A percentile compares a stretch with the other conserved stretches of the same genome.
These are phyloP conservation scores for Cladosporium velox DNA, from an alignment of 2,329 filamentous ascomycete genomes.

Conservation along the genomic window DNA sequence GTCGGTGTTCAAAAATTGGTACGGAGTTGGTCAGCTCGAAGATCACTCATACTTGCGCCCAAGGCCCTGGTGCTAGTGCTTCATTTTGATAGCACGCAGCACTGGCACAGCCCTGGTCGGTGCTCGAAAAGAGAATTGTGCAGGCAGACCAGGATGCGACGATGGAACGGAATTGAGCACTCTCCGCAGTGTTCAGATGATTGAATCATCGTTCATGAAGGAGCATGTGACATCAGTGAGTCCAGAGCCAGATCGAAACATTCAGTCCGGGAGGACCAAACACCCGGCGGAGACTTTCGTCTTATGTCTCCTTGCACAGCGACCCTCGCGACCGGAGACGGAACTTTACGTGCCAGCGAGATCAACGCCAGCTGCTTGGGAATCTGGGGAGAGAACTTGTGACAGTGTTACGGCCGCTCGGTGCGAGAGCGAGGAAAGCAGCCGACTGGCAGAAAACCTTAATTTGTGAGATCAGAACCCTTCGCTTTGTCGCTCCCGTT, in stretches of 20 bases:
- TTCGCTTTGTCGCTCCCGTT: slow-evolving; percentile 9
- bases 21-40: slow-evolving; percentile 7
- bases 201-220: not conserved
- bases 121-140: not conserved
- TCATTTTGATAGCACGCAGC: not conserved
- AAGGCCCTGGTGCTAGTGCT: not conserved
- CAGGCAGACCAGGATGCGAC: not conserved
- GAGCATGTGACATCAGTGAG: not conserved
- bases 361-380: not conserved
- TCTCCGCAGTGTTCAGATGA: not conserved
- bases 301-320: slow-evolving; percentile 15
- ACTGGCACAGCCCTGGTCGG: not conserved
- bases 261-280: not conserved
- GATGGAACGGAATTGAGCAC: slow-evolving; percentile 1
- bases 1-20: not conserved
- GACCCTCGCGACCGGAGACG: slow-evolving; percentile 16
- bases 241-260: not conserved
- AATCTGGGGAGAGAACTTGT: slow-evolving; percentile 7
- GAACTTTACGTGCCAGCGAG: slow-evolving; percentile 13
- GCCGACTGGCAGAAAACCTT: slow-evolving; percentile 16
- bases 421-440: slow-evolving; percentile 8
- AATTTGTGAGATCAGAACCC: slow-evolving; percentile 11
- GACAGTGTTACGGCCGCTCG: slow-evolving; percentile 7
- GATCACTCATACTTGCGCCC: slow-evolving; percentile 9
- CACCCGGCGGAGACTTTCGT: not conserved